These are phyloP conservation scores for Fusarium tuaranense DNA, from an alignment of 2,329 filamentous ascomycete species.

Conservation along the genomic window DNA sequence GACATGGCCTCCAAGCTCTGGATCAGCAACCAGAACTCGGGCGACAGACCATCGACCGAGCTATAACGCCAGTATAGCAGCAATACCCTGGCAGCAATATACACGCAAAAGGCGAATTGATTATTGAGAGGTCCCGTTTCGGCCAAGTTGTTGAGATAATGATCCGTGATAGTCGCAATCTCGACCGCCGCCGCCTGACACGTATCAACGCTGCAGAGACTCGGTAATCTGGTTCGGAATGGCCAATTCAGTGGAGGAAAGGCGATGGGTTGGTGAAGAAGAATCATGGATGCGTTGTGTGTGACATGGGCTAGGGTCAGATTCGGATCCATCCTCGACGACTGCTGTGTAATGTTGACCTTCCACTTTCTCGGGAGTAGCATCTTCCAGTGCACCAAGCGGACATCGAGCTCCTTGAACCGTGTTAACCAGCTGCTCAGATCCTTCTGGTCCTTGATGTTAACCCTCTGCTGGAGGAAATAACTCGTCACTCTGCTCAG, in stretches of 20 bases:
- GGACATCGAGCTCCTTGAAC: slow-evolving; percentile 59
- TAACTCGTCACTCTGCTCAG: slow-evolving; percentile 55
- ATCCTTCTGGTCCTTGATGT: slow-evolving; percentile 51
- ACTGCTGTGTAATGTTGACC: slow-evolving; percentile 29
- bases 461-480: slow-evolving; percentile 56
- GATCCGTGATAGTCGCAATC: slow-evolving; percentile 55
- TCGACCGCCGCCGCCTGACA: slow-evolving; percentile 57
- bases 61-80: slow-evolving; percentile 48
- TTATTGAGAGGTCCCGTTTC: slow-evolving; percentile 41
- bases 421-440: slow-evolving; percentile 54
- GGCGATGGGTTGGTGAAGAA: slow-evolving; percentile 59
- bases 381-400: slow-evolving; percentile 46
- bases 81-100: slow-evolving; percentile 54
- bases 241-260: slow-evolving; percentile 53
- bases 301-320: slow-evolving; percentile 60
- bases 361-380: slow-evolving; percentile 37
- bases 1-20: slow-evolving; percentile 40
- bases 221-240: slow-evolving; percentile 52
- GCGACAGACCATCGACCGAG: slow-evolving; percentile 25
- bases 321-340: slow-evolving; percentile 57
- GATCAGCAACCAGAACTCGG: slow-evolving; percentile 42
- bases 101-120: slow-evolving; percentile 58
- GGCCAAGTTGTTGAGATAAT: slow-evolving; percentile 53
- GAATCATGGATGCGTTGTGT: slow-evolving; percentile 60
- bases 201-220: slow-evolving; percentile 56